phyloP scores from a whole-genome alignment of 139 green algal species.

The Edaphochlamys debaryana region DNA sequence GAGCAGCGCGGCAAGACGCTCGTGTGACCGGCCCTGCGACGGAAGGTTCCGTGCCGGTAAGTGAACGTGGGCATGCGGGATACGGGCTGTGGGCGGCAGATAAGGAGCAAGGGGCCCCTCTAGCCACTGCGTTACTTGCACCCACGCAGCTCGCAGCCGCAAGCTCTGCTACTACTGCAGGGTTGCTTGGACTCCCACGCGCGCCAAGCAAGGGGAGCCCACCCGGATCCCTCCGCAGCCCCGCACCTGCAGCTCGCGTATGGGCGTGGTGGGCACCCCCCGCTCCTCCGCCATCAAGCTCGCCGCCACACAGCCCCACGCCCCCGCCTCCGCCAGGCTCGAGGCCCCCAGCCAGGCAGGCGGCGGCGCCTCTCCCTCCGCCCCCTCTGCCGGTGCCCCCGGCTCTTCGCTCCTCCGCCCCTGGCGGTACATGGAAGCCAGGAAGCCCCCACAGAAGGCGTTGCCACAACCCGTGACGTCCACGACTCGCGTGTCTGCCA shows the following conservation, averaged over 20 bases:
- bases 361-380: neutral
- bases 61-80: neutral
- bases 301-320: slow-evolving; percentile 37
- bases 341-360: neutral
- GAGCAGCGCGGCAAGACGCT: neutral
- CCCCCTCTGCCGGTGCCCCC: neutral
- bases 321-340: slow-evolving; percentile 5
- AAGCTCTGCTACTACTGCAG: no score
- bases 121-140: no score
- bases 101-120: no score
- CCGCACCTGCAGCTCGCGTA: slow-evolving; percentile 29
- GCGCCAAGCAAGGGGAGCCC: no score
- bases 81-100: no score
- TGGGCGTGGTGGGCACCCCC: slow-evolving; percentile 32
- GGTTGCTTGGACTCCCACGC: no score
- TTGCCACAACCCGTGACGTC: slow-evolving; percentile 75
- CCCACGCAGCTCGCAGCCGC: no score
- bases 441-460: slow-evolving; percentile 70
- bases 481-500: slow-evolving; percentile 48
- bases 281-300: slow-evolving; percentile 47
- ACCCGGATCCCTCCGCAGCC: neutral
- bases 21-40: neutral
- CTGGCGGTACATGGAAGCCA: slow-evolving; percentile 51
- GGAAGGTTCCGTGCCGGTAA: neutral
- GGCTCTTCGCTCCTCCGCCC: neutral